Evolutionary conservation across 768 basidiomycete species (phyloP), one percentile per base, ranked within the genome.

Genomic region (Phlebiopsis gigantea): DNA sequence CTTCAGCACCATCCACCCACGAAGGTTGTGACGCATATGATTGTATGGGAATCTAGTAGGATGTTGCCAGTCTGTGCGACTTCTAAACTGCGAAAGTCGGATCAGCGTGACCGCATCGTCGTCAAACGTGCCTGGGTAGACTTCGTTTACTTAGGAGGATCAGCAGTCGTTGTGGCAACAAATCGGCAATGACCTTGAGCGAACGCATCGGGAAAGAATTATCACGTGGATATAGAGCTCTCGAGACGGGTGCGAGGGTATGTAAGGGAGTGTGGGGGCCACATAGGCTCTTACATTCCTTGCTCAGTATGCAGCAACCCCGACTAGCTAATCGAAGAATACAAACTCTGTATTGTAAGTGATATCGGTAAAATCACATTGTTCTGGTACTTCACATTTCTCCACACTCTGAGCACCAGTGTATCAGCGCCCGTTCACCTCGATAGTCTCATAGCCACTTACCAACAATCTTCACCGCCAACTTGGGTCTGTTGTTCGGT

Each of bases 391-490:
- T 6, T 67, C 43, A 75, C 73, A 75, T 75, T 60, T 75, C 73
- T 19, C 72, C 72, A 42, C 74, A 75, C 63, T 73, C 72, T 75
- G 47, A 1, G 49, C 5, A 12, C 21, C 14, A 30, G 30, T n/a
- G n/a, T 15, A 30, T 12, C 6, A 57, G 31, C 19, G 12, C 10
- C 4, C n/a, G 30, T 34, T 46, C 24, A 48, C 24, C 6, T 22
- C 4, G 9, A 46, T 19, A 50, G 17, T 31, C 17, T n/a, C 29
- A 34, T 4, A 24, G 5, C 30, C 28, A 72, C 81, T 54, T 59
- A 90, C 93, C 93, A 10, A 83, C 84, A 53, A 97, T 90, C 71
- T 92, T 94, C 10, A 94, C 92, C 2, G 81, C 80, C 24, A 97
- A 71, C 68, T 97, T 97, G 0, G 94, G 93, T 51, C 92, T 74